These are phyloP conservation scores for Cryphonectria parasitica DNA, from an alignment of 2,329 filamentous ascomycete species.

Conservation along the genomic window DNA sequence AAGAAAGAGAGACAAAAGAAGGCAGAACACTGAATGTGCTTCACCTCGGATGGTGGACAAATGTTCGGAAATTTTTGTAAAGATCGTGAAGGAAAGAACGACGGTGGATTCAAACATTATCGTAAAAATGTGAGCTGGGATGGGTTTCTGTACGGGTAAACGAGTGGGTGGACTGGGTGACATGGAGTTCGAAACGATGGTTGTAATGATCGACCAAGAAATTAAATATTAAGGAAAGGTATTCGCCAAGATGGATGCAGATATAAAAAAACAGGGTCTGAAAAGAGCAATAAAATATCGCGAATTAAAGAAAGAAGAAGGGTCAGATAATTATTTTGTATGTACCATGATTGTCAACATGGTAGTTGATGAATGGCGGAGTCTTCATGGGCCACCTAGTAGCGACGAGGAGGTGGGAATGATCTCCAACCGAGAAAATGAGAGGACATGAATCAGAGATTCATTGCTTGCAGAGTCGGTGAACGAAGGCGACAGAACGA, in stretches of 20 bases:
- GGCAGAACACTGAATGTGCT: not conserved
- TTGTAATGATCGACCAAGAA: not conserved
- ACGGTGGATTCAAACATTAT: not conserved
- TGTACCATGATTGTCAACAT: not conserved
- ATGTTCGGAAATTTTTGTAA: not conserved
- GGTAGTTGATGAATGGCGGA: not conserved
- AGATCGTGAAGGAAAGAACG: slow-evolving; percentile 2
- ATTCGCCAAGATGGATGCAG: not conserved
- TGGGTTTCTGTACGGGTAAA: not conserved
- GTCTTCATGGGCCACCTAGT: not conserved
- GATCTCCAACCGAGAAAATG: not conserved
- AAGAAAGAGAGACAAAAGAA: no score
- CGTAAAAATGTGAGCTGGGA: not conserved
- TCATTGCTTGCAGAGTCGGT: not conserved
- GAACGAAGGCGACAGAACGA: not conserved
- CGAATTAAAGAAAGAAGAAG: not conserved
- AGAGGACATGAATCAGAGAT: not conserved
- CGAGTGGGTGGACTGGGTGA: not conserved
- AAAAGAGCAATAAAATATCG: not conserved
- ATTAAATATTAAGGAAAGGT: not conserved
- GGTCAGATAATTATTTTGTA: not conserved
- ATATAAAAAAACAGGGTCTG: not conserved
- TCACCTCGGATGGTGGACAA: not conserved
- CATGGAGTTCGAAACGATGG: not conserved
- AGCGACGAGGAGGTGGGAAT: not conserved